Conservation (phyloP, 1,284 basidiomycete genomes). For the Irpex lacteus region DNA sequence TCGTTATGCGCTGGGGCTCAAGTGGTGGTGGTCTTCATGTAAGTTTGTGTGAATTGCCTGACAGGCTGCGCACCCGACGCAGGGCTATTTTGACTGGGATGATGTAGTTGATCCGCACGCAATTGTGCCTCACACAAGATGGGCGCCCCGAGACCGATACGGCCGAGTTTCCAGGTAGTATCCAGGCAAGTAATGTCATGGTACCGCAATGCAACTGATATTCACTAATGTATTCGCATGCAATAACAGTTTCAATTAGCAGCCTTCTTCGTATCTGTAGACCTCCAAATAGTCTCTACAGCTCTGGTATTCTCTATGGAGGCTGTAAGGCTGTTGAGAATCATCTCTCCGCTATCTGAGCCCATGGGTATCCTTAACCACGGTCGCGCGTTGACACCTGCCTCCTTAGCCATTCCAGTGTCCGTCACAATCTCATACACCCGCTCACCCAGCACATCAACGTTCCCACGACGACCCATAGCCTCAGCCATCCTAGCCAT, state of each 20-base stretch:
- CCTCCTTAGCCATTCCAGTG: conserved; percentile 17
- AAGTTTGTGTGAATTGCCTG: neutral
- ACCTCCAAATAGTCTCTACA: conserved; percentile 24
- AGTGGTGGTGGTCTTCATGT: neutral
- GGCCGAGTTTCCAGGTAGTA: neutral
- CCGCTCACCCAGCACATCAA: conserved; percentile 15
- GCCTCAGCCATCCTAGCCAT: conserved; percentile 9
- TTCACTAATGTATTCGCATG: neutral
- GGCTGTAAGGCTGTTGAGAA: conserved; percentile 14
- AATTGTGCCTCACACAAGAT: neutral
- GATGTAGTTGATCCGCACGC: neutral
- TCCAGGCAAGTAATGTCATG: neutral
- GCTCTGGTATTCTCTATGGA: conserved; percentile 21
- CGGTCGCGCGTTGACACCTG: conserved; percentile 1
- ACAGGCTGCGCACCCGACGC: neutral
- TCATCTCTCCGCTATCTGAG: conserved; percentile 19
- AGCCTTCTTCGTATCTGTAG: conserved; percentile 20
- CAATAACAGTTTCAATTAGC: neutral
- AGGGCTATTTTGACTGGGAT: neutral
- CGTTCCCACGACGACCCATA: conserved; percentile 20
- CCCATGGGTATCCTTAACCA: conserved; percentile 23
- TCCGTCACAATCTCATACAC: conserved; percentile 25
- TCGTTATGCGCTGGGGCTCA: neutral
- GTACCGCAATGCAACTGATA: neutral
- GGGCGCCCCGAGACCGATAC: neutral